These are phyloP conservation scores for Xerophyta viscosa DNA, from an alignment of 106 monocot species.

Conservation along the genomic window DNA sequence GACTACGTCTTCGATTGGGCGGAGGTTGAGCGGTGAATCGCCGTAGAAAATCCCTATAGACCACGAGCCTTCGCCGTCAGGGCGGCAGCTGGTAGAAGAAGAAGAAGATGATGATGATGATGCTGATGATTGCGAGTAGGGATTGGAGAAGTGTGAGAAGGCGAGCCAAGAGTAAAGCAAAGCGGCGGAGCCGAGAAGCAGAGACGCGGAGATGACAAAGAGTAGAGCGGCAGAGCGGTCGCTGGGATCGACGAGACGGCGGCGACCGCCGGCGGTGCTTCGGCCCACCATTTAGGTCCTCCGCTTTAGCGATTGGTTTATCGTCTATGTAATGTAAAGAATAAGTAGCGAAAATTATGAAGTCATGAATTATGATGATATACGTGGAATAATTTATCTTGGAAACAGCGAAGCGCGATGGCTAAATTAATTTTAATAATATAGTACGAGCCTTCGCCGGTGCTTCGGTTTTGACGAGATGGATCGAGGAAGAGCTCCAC, in stretches of 20 bases:
- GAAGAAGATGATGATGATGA: too few species aligned
- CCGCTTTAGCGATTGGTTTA: too few species aligned
- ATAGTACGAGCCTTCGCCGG: too few species aligned
- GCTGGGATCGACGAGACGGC: neutral
- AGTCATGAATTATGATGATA: too few species aligned
- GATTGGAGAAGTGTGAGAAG: slow-evolving; percentile 37
- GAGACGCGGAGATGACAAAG: slow-evolving; percentile 27
- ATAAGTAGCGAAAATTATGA: too few species aligned
- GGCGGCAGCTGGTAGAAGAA: slow-evolving; percentile 35
- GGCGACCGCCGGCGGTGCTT: neutral
- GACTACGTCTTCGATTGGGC: slow-evolving; percentile 66
- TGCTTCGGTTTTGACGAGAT: too few species aligned
- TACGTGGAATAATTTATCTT: too few species aligned
- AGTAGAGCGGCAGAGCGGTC: slow-evolving; percentile 23
- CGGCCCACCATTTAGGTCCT: neutral
- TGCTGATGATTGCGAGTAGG: slow-evolving; percentile 16
- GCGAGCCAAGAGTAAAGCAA: slow-evolving; percentile 46
- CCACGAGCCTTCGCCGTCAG: slow-evolving; percentile 91
- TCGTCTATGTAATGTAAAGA: too few species aligned
- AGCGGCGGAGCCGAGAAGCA: slow-evolving; percentile 33
- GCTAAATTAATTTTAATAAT: too few species aligned
- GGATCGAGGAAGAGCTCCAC: too few species aligned
- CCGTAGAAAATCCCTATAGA: slow-evolving; percentile 86
- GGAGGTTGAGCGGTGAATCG: slow-evolving; percentile 60
- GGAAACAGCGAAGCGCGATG: too few species aligned